A percentile compares a stretch with the other conserved stretches of the same genome.
Conservation (phyloP, 495 filamentous ascomycete genomes). For the Penicillium atrosanguineum region DNA sequence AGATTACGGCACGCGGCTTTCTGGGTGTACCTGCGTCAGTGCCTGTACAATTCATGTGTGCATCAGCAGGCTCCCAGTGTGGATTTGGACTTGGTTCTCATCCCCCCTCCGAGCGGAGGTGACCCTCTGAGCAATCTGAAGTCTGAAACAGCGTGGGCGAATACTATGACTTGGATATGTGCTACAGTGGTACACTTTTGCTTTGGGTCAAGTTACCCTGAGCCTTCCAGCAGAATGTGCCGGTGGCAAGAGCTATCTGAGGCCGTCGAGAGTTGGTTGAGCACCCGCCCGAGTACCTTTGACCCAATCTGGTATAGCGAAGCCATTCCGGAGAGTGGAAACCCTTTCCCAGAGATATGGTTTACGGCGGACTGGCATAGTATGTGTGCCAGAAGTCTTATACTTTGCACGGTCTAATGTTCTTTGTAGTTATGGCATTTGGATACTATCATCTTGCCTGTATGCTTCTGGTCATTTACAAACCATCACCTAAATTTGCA, state of each 20-base stretch:
- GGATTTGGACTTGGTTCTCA: conserved; percentile 11
- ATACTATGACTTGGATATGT: conserved; percentile 16
- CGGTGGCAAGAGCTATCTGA: conserved; percentile 13
- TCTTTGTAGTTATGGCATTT: conserved; percentile 9
- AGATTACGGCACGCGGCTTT: conserved; percentile 13
- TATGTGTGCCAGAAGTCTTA: conserved; percentile 4
- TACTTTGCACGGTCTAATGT: conserved; percentile 5
- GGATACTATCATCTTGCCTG: conserved; percentile 12
- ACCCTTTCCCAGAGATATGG: conserved; percentile 14
- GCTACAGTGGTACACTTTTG: conserved; percentile 11
- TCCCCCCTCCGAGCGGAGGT: conserved; percentile 5
- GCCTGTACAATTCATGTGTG: conserved; percentile 11
- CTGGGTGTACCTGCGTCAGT: conserved; percentile 15
- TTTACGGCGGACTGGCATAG: conserved; percentile 12
- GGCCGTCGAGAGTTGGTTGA: conserved; percentile 8
- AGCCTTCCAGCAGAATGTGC: conserved; percentile 4
- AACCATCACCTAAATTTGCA: conserved; percentile 11
- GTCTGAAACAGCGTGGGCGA: conserved; percentile 12
- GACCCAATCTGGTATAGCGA: conserved; percentile 13
- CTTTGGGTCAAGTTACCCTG: conserved; percentile 9
- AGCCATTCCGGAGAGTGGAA: conserved; percentile 7
- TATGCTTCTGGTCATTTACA: conserved; percentile 12
- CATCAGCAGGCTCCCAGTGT: conserved; percentile 14
- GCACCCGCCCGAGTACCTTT: conserved; percentile 5
- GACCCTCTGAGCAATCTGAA: conserved; percentile 7